Evolutionary conservation across 306 rosid genomes (phyloP).

Genomic region (Argentina anserina): DNA sequence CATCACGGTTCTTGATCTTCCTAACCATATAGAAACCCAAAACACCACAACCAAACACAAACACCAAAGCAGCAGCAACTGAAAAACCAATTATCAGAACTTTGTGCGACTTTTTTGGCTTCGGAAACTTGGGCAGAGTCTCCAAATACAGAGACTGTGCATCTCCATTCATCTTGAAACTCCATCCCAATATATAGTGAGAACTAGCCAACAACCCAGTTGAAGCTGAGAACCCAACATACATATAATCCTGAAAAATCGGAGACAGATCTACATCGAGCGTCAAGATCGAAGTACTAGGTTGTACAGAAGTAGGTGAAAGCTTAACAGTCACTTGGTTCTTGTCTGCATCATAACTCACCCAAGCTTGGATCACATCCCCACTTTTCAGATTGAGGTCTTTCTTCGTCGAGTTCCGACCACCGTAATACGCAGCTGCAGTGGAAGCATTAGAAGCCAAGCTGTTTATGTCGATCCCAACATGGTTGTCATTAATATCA

Average conservation of each 20-base stretch:
- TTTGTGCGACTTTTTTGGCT: background rate
- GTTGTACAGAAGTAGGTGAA: constrained; percentile 40
- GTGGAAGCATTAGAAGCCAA: constrained; percentile 46
- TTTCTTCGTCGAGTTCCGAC: background rate
- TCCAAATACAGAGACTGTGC: constrained; percentile 35
- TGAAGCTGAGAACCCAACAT: constrained; percentile 56
- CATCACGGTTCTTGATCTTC: constrained; percentile 35
- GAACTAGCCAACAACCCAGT: constrained; percentile 43
- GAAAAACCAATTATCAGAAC: constrained; percentile 31
- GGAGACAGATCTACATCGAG: constrained; percentile 43
- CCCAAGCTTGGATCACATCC: constrained; percentile 45
- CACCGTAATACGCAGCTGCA: constrained; percentile 18
- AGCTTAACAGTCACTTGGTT: constrained; percentile 39
- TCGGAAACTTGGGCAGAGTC: constrained; percentile 42
- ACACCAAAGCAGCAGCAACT: constrained; percentile 16
- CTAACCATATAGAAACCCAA: constrained; percentile 27
- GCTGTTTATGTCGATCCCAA: constrained; percentile 46
- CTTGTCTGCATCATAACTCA: constrained; percentile 38
- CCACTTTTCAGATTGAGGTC: constrained; percentile 45
- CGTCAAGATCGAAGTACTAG: constrained; percentile 41
- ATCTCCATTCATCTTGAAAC: constrained; percentile 48
- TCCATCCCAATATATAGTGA: constrained; percentile 59
- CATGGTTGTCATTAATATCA: constrained; percentile 56
- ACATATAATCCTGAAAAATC: constrained; percentile 44
- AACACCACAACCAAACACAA: constrained; percentile 3